These are phyloP conservation scores for Candida alai DNA, from an alignment of 805 yeast species.

Conservation along the genomic window DNA sequence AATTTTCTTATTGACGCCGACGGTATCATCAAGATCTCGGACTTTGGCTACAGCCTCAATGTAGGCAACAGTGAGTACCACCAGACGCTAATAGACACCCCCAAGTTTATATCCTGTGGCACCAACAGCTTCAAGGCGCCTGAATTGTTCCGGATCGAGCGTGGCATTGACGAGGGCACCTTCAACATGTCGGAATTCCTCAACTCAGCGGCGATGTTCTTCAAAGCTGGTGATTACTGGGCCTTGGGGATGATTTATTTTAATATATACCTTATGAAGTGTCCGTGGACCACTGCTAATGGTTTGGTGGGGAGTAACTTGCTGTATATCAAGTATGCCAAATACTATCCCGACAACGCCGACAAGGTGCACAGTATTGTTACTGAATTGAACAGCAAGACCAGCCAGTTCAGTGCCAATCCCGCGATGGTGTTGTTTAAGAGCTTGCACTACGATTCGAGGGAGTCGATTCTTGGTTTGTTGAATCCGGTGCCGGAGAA, in stretches of 20 bases:
- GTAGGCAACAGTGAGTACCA: slow-evolving; percentile 18
- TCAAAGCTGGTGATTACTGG: slow-evolving; percentile 48
- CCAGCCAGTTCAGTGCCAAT: slow-evolving; percentile 17
- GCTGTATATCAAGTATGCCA: slow-evolving; percentile 18
- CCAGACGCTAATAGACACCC: slow-evolving; percentile 10
- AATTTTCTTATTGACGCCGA: slow-evolving; percentile 43
- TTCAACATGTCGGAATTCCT: slow-evolving; percentile 9
- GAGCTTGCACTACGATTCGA: slow-evolving; percentile 35
- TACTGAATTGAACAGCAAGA: slow-evolving; percentile 20
- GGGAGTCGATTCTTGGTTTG: slow-evolving; percentile 27
- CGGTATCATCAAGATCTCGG: slow-evolving; percentile 45
- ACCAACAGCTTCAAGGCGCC: slow-evolving; percentile 56
- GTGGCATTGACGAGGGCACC: slow-evolving; percentile 8
- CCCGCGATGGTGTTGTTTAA: slow-evolving; percentile 33
- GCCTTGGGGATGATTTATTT: slow-evolving; percentile 48
- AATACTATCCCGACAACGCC: slow-evolving; percentile 23
- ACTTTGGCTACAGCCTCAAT: slow-evolving; percentile 49
- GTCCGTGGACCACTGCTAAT: slow-evolving; percentile 47
- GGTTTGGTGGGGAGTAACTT: slow-evolving; percentile 18
- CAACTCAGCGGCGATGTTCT: slow-evolving; percentile 7
- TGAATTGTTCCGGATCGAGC: slow-evolving; percentile 35
- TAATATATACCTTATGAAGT: slow-evolving; percentile 38
- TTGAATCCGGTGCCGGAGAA: slow-evolving; percentile 28
- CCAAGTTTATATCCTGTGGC: slow-evolving; percentile 36
- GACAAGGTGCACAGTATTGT: slow-evolving; percentile 15